A percentile compares a stretch with the other conserved stretches of the same genome.
Evolutionary conservation across 257 asterid species (phyloP).

Genomic region (Lavandula angustifolia): DNA sequence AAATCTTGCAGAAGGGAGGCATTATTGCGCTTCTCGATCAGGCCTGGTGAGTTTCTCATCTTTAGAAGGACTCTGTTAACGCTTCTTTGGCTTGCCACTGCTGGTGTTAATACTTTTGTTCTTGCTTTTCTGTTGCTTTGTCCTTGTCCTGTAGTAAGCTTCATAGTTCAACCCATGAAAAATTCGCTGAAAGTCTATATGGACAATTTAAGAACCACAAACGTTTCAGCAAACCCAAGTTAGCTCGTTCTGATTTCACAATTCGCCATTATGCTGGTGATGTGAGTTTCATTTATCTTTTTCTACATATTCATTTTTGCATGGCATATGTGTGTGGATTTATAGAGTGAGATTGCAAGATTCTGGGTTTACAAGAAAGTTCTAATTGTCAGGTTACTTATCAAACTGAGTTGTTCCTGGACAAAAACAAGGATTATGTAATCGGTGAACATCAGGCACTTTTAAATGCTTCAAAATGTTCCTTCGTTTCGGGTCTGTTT

Average conservation of each 20-base stretch:
- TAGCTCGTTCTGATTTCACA: conserved; percentile 95
- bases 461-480: conserved; percentile 77
- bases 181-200: conserved; percentile 95
- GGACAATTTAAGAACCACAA: conserved; percentile 81
- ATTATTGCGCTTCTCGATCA: conserved; percentile 97
- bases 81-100: conserved; percentile 11
- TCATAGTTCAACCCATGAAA: conserved; percentile 94
- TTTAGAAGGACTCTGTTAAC: conserved; percentile 13
- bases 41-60: conserved; percentile 73
- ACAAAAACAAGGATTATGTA: conserved; percentile 97
- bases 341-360: conserved; percentile 5
- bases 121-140: conserved; percentile 28
- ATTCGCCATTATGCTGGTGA: conserved; percentile 97
- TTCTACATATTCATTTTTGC: conserved; percentile 4
- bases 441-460: conserved; percentile 97
- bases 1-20: conserved; percentile 83
- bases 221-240: conserved; percentile 95
- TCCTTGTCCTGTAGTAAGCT: conserved; percentile 70
- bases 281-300: conserved; percentile 53
- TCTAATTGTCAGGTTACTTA: conserved; percentile 73
- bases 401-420: conserved; percentile 93
- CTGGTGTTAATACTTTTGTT: neutral
- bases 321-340: neutral
- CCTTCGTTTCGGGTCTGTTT: conserved; percentile 79
- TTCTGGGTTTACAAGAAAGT: conserved; percentile 25